Evolutionary conservation across 331 rosid genomes (phyloP).

Genomic region (Cydonia oblonga): DNA sequence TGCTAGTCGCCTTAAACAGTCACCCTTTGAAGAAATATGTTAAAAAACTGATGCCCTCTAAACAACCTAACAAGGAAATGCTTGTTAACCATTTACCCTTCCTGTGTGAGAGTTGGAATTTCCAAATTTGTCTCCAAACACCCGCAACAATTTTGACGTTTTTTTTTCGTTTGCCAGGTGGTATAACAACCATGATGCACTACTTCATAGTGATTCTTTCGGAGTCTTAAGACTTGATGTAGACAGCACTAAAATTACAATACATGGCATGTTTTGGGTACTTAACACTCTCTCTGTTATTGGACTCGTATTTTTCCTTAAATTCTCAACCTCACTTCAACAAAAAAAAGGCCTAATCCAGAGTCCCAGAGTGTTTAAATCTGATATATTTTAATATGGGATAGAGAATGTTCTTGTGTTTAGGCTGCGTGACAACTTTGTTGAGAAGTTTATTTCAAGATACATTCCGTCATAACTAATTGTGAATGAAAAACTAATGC

Average conservation of each 20-base stretch:
- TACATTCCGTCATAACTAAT: neutral
- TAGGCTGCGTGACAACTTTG: neutral
- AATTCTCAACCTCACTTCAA: no score
- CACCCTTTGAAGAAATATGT: neutral
- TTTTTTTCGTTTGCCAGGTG: no score
- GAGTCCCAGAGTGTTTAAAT: neutral
- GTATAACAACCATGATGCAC: no score
- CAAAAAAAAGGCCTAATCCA: neutral
- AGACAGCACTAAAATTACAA: no score
- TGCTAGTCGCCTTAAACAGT: neutral
- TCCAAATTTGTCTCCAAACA: no score
- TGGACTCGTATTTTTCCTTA: neutral
- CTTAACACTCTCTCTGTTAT: neutral
- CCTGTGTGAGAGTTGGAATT: no score
- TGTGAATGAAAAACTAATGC: neutral
- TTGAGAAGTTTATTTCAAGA: neutral
- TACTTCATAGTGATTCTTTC: no score
- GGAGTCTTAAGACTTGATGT: no score
- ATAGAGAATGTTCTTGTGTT: neutral
- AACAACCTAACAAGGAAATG: no score
- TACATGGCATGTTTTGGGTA: neutral
- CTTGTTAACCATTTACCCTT: no score
- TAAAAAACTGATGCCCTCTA: no score
- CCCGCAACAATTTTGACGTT: no score
- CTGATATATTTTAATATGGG: neutral